Evolutionary conservation across 345 rosid species (phyloP), one percentile per base, ranked within the genome.

Genomic region (Abelmoschus esculentus): DNA sequence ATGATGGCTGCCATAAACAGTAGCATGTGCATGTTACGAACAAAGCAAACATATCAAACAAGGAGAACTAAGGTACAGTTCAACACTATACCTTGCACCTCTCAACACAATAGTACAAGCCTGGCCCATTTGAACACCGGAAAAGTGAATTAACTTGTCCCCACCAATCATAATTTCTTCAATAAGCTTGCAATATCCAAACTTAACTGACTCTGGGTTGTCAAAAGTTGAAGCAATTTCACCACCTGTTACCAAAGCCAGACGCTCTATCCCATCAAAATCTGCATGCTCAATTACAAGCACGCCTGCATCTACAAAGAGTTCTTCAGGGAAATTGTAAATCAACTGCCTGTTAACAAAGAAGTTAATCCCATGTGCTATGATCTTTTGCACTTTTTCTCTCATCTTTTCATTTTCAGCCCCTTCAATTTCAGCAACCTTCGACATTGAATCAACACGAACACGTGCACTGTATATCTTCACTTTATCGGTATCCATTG

Each of bases 151-250:
- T 82, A 91, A 76, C 86, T 86, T 95, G 76, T 95, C 99, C 77
- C 91, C 99, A 9, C 99, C 99, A 81, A 95, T 95, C 99, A 95
- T 91, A 74, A 91, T 91, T 79, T 95, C 99, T 77, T 95, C 97
- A 4, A 95, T 91, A 52, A 91, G 92, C 69, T 90, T 85, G 84
- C 99, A 91, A 71, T 90, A 90, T 9, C 99, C 97, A 31, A 95
- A 92, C 78, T 87, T 95, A 76, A 95, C 97, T 2, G 99, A 90
- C 86, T 95, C 97, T 1, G 99, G 98, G 83, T 95, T 88, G 76
- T 95, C 99, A 80, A 95, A 95, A 9, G 99, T 95, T 2, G 99
- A 95, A 10, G 98, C 97, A 58, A 91, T 90, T 67, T 95, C 98
- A 72, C 99, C 99, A 61, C 99, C 98, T 26, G 99, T 95, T 29